These are phyloP conservation scores for Crithidia bombi DNA, from an alignment of 208 protist species.

Conservation along the genomic window DNA sequence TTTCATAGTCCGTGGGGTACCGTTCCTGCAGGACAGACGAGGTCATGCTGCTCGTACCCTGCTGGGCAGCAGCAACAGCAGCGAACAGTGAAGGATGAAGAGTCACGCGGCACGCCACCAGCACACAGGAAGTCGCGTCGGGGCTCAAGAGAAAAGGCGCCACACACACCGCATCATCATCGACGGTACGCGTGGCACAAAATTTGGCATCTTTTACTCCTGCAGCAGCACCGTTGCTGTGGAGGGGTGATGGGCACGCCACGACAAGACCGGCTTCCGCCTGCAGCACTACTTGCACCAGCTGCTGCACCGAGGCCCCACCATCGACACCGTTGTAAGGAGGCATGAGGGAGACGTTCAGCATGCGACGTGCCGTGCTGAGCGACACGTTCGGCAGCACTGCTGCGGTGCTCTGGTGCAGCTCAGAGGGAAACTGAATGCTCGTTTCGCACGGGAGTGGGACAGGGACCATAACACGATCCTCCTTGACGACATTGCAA, in stretches of 20 bases:
- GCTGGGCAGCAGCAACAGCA: not conserved
- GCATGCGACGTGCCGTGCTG: conserved; percentile 10
- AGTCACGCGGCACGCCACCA: conserved; percentile 55
- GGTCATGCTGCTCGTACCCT: not conserved
- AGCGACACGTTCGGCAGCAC: conserved; percentile 10
- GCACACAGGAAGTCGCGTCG: conserved; percentile 65
- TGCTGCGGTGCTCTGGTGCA: not conserved
- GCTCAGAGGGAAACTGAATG: conserved; percentile 2
- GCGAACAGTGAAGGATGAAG: conserved; percentile 30
- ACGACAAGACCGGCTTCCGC: conserved; percentile 15
- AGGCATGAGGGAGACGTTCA: conserved; percentile 22
- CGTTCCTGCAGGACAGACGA: not conserved
- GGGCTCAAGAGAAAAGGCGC: conserved; percentile 47
- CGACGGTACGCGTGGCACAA: no score
- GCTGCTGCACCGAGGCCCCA: conserved; percentile 2
- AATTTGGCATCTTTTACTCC: no score
- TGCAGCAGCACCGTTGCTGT: conserved; percentile 6
- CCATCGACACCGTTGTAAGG: not conserved
- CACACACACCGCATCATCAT: not conserved
- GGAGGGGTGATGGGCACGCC: not conserved
- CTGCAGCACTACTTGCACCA: conserved; percentile 33
- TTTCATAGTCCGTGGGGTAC: not conserved
- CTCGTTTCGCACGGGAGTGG: conserved; percentile 38
- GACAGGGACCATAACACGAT: conserved; percentile 35
- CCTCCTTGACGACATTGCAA: not conserved